These are phyloP conservation scores for Arctium minus DNA, from an alignment of 129 eudicot genomes.

Conservation along the genomic window DNA sequence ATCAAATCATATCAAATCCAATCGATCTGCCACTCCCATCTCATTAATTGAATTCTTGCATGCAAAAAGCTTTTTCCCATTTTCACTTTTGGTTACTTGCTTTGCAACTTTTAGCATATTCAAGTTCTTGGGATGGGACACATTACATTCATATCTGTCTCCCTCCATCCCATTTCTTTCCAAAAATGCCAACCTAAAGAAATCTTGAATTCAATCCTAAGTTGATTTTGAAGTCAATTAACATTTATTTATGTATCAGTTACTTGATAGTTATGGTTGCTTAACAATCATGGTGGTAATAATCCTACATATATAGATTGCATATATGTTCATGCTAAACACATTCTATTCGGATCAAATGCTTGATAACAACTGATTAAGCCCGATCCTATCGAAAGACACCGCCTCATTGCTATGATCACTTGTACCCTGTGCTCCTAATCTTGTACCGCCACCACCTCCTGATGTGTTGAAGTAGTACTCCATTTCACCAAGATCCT, in stretches of 20 bases:
- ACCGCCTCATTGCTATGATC: slow-evolving; percentile 10
- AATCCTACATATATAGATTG: background rate
- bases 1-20: slow-evolving; percentile 31
- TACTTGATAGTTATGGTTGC: background rate
- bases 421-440: slow-evolving; percentile 3
- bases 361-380: slow-evolving; percentile 35
- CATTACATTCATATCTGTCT: slow-evolving; percentile 15
- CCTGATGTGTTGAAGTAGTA: slow-evolving; percentile 5
- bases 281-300: slow-evolving; percentile 13
- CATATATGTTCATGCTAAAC: slow-evolving; percentile 2
- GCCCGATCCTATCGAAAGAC: slow-evolving; percentile 21
- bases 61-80: background rate
- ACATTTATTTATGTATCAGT: slow-evolving; percentile 16
- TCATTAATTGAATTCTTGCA: slow-evolving; percentile 21
- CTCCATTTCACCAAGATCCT: slow-evolving; percentile 25
- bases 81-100: slow-evolving; percentile 24
- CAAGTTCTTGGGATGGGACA: slow-evolving; percentile 27
- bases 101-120: slow-evolving; percentile 27
- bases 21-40: slow-evolving; percentile 22
- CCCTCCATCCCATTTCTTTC: slow-evolving; percentile 19
- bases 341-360: slow-evolving; percentile 21
- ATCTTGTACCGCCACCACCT: slow-evolving; percentile 10
- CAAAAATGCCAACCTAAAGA: background rate
- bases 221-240: background rate
- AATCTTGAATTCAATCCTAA: background rate